phyloP scores from a whole-genome alignment of 345 rosid species.

The Syzygium grande region DNA sequence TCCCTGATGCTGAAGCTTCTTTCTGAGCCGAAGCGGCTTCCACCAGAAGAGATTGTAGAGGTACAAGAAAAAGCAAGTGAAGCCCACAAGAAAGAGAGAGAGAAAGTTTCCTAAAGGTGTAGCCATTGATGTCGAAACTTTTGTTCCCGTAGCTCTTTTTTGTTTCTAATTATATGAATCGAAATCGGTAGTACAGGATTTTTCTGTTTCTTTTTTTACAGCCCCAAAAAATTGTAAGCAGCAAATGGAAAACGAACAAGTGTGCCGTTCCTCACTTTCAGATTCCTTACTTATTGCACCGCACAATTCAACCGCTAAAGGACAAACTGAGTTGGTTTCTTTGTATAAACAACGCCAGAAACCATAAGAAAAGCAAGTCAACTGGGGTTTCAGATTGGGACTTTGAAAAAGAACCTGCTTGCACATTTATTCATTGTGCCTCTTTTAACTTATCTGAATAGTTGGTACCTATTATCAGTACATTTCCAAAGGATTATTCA shows the following conservation, averaged over 20 bases:
- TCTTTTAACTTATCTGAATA: neutral
- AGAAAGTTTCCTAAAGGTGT: neutral
- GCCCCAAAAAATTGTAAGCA: neutral
- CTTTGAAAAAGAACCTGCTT: neutral
- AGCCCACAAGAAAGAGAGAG: neutral
- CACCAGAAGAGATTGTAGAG: neutral
- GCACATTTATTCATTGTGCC: neutral
- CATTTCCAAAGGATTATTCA: neutral
- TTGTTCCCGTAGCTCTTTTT: neutral
- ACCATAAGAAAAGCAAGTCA: neutral
- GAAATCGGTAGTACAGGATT: neutral
- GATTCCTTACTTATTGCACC: neutral
- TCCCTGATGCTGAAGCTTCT: slow-evolving; percentile 7
- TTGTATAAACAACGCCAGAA: neutral
- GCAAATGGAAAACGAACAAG: neutral
- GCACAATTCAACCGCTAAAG: neutral
- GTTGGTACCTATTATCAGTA: neutral
- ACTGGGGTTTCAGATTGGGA: neutral
- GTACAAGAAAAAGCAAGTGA: neutral
- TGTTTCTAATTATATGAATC: neutral
- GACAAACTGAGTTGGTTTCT: neutral
- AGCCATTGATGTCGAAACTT: neutral
- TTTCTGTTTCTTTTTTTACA: neutral
- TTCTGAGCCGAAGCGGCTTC: neutral
- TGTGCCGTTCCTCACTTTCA: neutral